Percentiles rank a stretch among this genome's conserved stretches.
These are phyloP conservation scores for Blastobotrys indianensis DNA, from an alignment of 1,139 yeast genomes.

Conservation along the genomic window DNA sequence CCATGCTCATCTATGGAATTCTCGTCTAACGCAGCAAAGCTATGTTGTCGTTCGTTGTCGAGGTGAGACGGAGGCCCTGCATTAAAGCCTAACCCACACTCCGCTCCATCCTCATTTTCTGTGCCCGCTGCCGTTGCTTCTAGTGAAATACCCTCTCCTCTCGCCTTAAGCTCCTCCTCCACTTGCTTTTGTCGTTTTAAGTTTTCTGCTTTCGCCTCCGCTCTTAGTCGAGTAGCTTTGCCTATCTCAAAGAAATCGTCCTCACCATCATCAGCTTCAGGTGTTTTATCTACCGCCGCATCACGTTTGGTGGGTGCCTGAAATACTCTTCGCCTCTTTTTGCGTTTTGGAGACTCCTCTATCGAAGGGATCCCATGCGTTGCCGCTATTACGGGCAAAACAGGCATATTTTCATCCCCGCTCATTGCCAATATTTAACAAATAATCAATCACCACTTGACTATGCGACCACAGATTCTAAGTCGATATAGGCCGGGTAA, in stretches of 20 bases:
- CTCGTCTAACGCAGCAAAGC: not conserved
- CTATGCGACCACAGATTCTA: no score
- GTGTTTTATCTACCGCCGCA: no score
- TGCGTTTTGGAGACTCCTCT: no score
- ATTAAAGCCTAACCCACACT: not conserved
- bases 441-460: no score
- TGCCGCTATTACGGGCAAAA: no score
- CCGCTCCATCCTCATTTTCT: not conserved
- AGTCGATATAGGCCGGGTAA: slow-evolving; percentile 5
- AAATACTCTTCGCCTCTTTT: no score
- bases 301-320: no score
- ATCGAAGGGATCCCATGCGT: no score
- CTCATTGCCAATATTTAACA: no score
- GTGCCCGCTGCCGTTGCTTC: not conserved
- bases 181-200: not conserved
- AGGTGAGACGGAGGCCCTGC: slow-evolving; percentile 1
- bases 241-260: slow-evolving; percentile 6
- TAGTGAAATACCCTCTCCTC: not conserved
- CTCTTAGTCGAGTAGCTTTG: not conserved
- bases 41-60: not conserved
- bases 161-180: not conserved
- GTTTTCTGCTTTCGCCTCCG: slow-evolving; percentile 1
- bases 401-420: no score
- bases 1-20: slow-evolving; percentile 3
- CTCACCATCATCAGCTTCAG: not conserved